These are phyloP conservation scores for Arthrobotrys conoides DNA, from an alignment of 2,329 filamentous ascomycete genomes.

Conservation along the genomic window DNA sequence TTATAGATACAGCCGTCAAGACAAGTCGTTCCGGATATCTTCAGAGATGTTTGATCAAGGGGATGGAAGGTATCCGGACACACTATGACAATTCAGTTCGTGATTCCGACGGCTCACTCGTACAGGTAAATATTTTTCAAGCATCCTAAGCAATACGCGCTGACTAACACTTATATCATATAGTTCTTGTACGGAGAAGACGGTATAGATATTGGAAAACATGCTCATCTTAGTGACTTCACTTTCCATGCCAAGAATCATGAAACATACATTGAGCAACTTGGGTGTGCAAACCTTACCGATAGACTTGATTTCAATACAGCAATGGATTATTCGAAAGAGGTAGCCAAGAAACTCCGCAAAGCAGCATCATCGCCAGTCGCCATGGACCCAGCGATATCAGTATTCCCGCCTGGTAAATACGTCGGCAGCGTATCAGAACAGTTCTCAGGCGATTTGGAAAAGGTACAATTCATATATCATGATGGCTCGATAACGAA, in stretches of 20 bases:
- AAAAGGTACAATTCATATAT: constrained; percentile 69
- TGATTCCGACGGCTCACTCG: constrained; percentile 90
- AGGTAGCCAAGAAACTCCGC: constrained; percentile 80
- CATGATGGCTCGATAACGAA: neutral
- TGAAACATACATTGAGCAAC: constrained; percentile 81
- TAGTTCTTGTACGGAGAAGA: constrained; percentile 97
- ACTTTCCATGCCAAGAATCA: constrained; percentile 91
- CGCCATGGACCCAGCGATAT: constrained; percentile 62
- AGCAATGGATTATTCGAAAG: constrained; percentile 73
- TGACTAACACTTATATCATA: neutral
- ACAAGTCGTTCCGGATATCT: constrained; percentile 97
- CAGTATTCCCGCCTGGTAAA: constrained; percentile 62
- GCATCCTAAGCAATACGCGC: too few species aligned
- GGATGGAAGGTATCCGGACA: constrained; percentile 93
- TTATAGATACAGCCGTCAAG: constrained; percentile 99
- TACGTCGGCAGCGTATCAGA: constrained; percentile 74
- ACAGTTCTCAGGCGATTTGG: constrained; percentile 79
- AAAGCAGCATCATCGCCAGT: constrained; percentile 70
- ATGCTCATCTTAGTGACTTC: constrained; percentile 91
- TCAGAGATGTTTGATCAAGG: constrained; percentile 97
- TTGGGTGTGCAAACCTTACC: constrained; percentile 73
- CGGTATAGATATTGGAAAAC: constrained; percentile 92
- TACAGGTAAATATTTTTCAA: constrained; percentile 69
- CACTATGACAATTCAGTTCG: constrained; percentile 95
- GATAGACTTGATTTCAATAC: constrained; percentile 74